Evolutionary conservation across 495 filamentous ascomycete species (phyloP).

Genomic region (Margaritispora aquatica): DNA sequence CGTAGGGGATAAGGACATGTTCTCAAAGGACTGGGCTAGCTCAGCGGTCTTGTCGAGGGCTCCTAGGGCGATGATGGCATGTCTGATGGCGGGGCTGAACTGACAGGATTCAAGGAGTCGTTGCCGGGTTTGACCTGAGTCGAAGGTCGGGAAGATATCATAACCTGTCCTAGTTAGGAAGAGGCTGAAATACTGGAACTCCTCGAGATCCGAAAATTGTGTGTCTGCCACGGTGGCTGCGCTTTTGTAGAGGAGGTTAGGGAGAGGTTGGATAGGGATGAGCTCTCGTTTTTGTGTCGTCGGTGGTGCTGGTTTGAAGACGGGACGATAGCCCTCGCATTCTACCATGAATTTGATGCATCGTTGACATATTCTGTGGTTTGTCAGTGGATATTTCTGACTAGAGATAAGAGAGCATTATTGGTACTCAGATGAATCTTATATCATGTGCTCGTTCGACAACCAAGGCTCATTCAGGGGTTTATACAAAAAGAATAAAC

Average conservation of each 20-base stretch:
- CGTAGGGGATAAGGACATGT: conserved; percentile 5
- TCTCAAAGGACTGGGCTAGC: conserved; percentile 9
- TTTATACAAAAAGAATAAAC: too few relatives aligned
- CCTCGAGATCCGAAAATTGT: conserved; percentile 25
- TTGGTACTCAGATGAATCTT: too few relatives aligned
- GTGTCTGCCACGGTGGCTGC: conserved; percentile 1
- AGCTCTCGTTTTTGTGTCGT: not conserved
- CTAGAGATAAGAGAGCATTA: too few relatives aligned
- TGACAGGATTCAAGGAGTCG: conserved; percentile 50
- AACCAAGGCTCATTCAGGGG: too few relatives aligned
- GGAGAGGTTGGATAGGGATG: not conserved
- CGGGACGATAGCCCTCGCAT: conserved; percentile 42
- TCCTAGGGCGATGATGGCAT: conserved; percentile 56
- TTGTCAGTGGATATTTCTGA: not conserved
- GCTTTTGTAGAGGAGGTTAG: not conserved
- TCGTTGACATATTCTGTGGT: conserved; percentile 31
- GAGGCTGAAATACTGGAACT: conserved; percentile 50
- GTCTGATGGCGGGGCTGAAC: conserved; percentile 51
- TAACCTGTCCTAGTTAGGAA: conserved; percentile 48
- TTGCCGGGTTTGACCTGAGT: conserved; percentile 50
- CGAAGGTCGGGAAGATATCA: conserved; percentile 54
- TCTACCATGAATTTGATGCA: conserved; percentile 42
- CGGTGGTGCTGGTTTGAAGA: not conserved
- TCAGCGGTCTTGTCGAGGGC: conserved; percentile 48
- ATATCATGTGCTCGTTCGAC: too few relatives aligned